Conservation (phyloP, 768 basidiomycete species). For the Lentinula guzmanii region DNA sequence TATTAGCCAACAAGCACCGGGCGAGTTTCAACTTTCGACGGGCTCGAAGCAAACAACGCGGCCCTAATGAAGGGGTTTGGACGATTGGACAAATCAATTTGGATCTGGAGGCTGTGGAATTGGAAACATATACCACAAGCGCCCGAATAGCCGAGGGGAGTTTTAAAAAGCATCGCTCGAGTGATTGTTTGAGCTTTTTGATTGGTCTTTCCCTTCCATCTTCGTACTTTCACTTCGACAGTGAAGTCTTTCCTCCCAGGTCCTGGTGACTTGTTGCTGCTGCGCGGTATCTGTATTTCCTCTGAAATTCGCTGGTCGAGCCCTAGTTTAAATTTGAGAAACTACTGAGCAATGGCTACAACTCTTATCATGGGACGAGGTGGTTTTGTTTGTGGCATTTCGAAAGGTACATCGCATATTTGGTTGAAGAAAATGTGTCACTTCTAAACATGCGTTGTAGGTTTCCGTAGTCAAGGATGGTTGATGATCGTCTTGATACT, state of each 20-base stretch:
- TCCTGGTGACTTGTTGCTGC: slow-evolving; percentile 5
- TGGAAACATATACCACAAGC: background rate
- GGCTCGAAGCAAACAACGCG: no score
- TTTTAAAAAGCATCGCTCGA: background rate
- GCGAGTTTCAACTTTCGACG: no score
- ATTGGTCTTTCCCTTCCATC: background rate
- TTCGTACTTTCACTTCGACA: slow-evolving; percentile 1
- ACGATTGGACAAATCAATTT: no score
- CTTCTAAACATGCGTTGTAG: background rate
- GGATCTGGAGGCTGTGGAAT: background rate
- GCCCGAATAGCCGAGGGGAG: background rate
- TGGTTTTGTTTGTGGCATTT: background rate
- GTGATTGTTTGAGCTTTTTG: background rate
- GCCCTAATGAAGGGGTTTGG: no score
- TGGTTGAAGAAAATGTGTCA: background rate
- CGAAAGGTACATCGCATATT: background rate
- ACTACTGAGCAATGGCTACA: background rate
- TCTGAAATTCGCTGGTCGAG: slow-evolving; percentile 4
- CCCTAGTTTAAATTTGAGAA: background rate
- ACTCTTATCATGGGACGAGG: background rate
- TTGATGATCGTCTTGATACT: background rate
- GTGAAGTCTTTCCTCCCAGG: background rate
- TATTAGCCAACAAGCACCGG: no score
- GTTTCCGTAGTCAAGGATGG: background rate
- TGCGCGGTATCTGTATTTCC: background rate